Evolutionary conservation across 495 filamentous ascomycete species (phyloP).

Genomic region (Aspergillus heteromorphus): DNA sequence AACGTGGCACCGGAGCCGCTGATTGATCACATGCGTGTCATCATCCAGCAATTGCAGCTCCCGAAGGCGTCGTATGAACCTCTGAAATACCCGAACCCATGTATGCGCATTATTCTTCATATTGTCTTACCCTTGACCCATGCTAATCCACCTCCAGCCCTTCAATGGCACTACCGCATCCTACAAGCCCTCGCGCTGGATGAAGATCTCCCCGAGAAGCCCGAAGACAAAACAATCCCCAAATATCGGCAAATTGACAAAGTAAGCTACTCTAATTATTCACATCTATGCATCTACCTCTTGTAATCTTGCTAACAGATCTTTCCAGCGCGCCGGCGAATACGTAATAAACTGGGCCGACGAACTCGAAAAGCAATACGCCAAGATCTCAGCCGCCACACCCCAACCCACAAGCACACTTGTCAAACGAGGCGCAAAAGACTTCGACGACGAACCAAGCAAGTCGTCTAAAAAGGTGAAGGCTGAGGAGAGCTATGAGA

Average conservation of each 20-base stretch:
- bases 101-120: constrained; percentile 20
- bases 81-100: constrained; percentile 83
- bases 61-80: constrained; percentile 82
- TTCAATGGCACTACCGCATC: constrained; percentile 98
- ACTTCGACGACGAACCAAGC: constrained; percentile 22
- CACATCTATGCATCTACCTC: not conserved
- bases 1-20: constrained; percentile 60
- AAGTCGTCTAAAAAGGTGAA: constrained; percentile 48
- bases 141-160: constrained; percentile 28
- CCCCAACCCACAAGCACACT: constrained; percentile 31
- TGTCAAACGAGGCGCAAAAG: constrained; percentile 43
- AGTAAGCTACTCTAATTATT: constrained; percentile 22
- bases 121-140: constrained; percentile 4
- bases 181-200: constrained; percentile 88
- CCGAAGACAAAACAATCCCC: constrained; percentile 80
- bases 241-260: constrained; percentile 83
- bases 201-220: constrained; percentile 77
- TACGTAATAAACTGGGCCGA: constrained; percentile 73
- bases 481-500: constrained; percentile 34
- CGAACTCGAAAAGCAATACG: constrained; percentile 52
- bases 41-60: constrained; percentile 84
- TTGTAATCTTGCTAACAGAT: not conserved
- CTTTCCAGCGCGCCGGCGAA: constrained; percentile 56
- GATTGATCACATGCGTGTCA: constrained; percentile 71
- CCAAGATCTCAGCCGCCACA: constrained; percentile 35